phyloP scores from a whole-genome alignment of 2,329 filamentous ascomycete genomes.

The Penicillium sp. region DNA sequence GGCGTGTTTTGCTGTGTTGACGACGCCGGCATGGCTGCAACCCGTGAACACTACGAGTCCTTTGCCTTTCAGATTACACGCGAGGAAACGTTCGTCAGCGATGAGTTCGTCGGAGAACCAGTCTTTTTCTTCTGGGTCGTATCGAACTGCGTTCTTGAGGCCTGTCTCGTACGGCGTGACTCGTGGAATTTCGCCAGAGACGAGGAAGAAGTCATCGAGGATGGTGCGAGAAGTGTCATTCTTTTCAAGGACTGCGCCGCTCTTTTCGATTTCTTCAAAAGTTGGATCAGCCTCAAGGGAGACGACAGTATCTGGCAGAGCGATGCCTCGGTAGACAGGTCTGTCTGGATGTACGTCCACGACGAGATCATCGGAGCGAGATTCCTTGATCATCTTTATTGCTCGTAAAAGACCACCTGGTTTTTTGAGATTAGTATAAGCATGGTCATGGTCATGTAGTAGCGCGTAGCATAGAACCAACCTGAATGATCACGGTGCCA shows the following conservation, averaged over 20 bases:
- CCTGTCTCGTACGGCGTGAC: conserved; percentile 56
- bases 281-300: conserved; percentile 59
- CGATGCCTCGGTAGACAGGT: conserved; percentile 56
- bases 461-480: conserved; percentile 17
- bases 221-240: conserved; percentile 53
- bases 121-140: conserved; percentile 40
- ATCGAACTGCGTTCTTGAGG: conserved; percentile 51
- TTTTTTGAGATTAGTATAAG: background rate
- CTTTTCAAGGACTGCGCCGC: too few species aligned
- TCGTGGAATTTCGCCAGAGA: conserved; percentile 60
- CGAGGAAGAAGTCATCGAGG: conserved; percentile 55
- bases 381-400: conserved; percentile 51
- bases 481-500: conserved; percentile 63
- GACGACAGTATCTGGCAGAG: conserved; percentile 45
- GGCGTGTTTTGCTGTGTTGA: conserved; percentile 56
- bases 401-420: conserved; percentile 56
- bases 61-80: conserved; percentile 57
- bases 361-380: conserved; percentile 33
- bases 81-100: conserved; percentile 58
- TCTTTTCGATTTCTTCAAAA: conserved; percentile 52
- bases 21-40: conserved; percentile 60
- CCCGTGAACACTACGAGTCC: conserved; percentile 61
- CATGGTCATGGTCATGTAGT: background rate
- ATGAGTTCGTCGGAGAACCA: conserved; percentile 58
- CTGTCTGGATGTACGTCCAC: conserved; percentile 59